These are phyloP conservation scores for Echeveria elegans DNA, from an alignment of 164 flowering plant species.

Conservation along the genomic window DNA sequence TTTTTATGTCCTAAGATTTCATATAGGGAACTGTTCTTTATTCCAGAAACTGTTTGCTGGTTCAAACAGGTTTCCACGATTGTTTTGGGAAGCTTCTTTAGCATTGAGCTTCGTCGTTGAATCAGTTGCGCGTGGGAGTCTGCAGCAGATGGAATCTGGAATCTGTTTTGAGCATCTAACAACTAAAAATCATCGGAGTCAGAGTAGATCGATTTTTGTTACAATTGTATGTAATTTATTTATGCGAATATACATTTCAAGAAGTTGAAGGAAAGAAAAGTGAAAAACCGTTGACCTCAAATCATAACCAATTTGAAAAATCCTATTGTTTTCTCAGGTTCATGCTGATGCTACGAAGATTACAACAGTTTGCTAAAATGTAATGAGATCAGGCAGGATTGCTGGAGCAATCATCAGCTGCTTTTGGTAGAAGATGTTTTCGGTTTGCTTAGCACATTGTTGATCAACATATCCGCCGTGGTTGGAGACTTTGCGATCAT, in stretches of 20 bases:
- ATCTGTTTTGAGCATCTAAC: neutral
- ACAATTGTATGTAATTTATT: neutral
- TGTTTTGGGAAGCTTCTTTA: neutral
- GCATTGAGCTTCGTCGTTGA: neutral
- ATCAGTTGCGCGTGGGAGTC: neutral
- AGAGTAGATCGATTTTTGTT: neutral
- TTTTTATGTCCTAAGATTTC: neutral
- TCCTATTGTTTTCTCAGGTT: neutral
- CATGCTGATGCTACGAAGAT: neutral
- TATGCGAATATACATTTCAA: neutral
- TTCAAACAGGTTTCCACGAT: neutral
- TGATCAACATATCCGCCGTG: neutral
- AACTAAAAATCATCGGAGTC: neutral
- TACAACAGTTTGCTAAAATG: neutral
- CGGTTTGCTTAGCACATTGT: neutral
- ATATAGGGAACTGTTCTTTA: neutral
- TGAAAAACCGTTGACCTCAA: neutral
- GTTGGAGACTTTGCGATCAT: constrained; percentile 20
- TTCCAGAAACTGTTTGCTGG: neutral
- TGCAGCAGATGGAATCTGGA: too few relatives aligned
- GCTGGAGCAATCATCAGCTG: neutral
- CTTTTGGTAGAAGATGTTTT: neutral
- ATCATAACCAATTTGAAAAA: neutral
- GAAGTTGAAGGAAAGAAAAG: neutral
- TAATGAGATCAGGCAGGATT: neutral